Evolutionary conservation across 176 grass and related monocot species (phyloP).

Genomic region (Musa schizocarpa): DNA sequence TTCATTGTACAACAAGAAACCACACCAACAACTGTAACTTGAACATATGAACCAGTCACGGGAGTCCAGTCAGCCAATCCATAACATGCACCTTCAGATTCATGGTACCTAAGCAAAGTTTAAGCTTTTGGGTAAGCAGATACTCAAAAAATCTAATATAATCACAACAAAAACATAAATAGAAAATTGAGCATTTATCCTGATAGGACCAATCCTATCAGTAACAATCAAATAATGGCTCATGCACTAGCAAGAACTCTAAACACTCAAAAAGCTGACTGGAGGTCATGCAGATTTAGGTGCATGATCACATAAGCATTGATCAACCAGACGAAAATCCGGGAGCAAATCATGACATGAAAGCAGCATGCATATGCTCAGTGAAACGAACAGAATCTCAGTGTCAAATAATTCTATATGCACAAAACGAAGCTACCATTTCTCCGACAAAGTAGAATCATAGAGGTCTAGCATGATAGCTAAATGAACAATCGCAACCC

Average conservation of each 20-base stretch:
- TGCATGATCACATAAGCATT: not conserved
- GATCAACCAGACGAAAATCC: not conserved
- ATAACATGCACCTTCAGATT: not conserved
- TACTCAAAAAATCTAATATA: not conserved
- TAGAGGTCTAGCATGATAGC: not conserved
- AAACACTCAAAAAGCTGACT: not conserved
- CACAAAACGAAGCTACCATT: not conserved
- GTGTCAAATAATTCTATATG: not conserved
- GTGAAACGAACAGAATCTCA: not conserved
- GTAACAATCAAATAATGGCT: not conserved
- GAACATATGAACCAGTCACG: not conserved
- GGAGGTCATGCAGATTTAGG: not conserved
- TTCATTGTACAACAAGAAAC: not conserved
- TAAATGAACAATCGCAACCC: not conserved
- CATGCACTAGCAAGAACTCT: not conserved
- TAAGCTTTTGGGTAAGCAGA: not conserved
- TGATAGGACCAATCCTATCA: not conserved
- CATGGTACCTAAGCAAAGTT: not conserved
- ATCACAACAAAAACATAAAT: not conserved
- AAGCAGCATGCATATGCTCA: not conserved
- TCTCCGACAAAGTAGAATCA: too few species aligned
- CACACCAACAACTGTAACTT: not conserved
- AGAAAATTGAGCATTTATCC: not conserved
- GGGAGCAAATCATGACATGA: not conserved
- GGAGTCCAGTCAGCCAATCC: not conserved